phyloP scores from a whole-genome alignment of 2,329 filamentous ascomycete genomes.

The Hypoxylon sp. region DNA sequence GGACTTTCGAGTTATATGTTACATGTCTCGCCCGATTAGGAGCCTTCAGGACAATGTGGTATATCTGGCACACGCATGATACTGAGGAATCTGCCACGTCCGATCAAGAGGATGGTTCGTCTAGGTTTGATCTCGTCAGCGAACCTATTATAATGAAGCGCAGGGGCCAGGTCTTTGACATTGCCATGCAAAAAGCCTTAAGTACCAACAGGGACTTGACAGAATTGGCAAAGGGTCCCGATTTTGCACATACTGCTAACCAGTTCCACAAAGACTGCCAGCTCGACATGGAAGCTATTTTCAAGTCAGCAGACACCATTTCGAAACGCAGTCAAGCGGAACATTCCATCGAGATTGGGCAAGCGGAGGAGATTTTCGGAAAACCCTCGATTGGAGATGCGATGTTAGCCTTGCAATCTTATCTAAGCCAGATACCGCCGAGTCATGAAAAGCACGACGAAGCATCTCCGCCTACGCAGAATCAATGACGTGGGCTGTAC shows the following conservation, averaged over 20 bases:
- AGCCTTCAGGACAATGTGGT: conserved; percentile 50
- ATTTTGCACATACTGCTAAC: conserved; percentile 24
- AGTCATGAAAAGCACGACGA: neutral
- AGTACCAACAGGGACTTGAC: conserved; percentile 12
- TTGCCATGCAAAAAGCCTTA: conserved; percentile 17
- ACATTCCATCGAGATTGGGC: neutral
- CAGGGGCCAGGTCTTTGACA: too few species aligned
- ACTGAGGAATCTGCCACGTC: neutral
- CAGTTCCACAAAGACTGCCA: conserved; percentile 39
- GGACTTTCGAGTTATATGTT: conserved; percentile 31
- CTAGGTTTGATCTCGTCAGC: neutral
- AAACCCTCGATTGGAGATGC: conserved; percentile 13
- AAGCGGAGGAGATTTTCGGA: conserved; percentile 17
- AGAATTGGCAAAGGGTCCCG: conserved; percentile 13
- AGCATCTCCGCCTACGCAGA: neutral
- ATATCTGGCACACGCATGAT: conserved; percentile 36
- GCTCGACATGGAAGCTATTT: conserved; percentile 45
- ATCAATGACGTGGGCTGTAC: conserved; percentile 10
- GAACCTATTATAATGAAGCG: neutral
- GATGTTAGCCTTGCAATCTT: conserved; percentile 24
- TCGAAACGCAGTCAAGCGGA: neutral
- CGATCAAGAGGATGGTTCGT: neutral
- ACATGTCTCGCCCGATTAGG: conserved; percentile 47
- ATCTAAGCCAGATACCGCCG: neutral
- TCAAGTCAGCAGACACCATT: conserved; percentile 31